Evolutionary conservation across 345 rosid species (phyloP).

Genomic region (Erucastrum elatum): DNA sequence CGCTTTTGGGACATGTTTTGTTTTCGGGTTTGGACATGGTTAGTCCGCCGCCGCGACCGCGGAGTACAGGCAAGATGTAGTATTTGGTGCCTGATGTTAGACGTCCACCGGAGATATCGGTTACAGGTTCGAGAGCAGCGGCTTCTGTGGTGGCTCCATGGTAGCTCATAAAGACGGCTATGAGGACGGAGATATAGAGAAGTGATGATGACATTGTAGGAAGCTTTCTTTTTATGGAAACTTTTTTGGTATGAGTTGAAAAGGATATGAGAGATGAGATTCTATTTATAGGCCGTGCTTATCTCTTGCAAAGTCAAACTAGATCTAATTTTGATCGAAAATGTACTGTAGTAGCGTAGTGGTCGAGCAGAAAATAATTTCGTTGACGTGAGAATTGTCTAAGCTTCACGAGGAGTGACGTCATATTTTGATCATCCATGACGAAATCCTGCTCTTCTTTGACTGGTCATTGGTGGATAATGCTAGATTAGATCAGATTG

Average conservation of each 20-base stretch:
- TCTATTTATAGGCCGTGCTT: conserved; percentile 6
- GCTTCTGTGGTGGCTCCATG: conserved; percentile 3
- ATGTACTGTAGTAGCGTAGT: conserved; percentile 1
- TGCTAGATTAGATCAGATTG: not conserved
- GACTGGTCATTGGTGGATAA: not conserved
- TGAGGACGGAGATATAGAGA: conserved; percentile 7
- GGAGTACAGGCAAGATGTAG: conserved; percentile 42
- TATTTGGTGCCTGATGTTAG: conserved; percentile 17
- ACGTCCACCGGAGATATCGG: conserved; percentile 8
- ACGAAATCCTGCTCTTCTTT: conserved; percentile 8
- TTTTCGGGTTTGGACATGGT: conserved; percentile 23
- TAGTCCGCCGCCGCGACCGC: conserved; percentile 38
- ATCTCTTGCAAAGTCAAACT: not conserved
- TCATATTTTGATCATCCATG: conserved; percentile 23
- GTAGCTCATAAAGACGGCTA: conserved; percentile 18
- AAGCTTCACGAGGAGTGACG: conserved; percentile 6
- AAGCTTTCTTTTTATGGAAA: conserved; percentile 21
- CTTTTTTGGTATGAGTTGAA: not conserved
- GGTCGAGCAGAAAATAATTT: conserved; percentile 4
- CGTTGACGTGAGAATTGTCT: conserved; percentile 14
- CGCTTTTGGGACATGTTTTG: conserved; percentile 30
- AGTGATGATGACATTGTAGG: conserved; percentile 16
- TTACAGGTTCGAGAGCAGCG: conserved; percentile 27
- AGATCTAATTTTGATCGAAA: not conserved
- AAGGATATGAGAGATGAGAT: not conserved